Base-by-base conservation (phyloP, 352 stramenopile species). In the Phytophthora sansomeana region DNA sequence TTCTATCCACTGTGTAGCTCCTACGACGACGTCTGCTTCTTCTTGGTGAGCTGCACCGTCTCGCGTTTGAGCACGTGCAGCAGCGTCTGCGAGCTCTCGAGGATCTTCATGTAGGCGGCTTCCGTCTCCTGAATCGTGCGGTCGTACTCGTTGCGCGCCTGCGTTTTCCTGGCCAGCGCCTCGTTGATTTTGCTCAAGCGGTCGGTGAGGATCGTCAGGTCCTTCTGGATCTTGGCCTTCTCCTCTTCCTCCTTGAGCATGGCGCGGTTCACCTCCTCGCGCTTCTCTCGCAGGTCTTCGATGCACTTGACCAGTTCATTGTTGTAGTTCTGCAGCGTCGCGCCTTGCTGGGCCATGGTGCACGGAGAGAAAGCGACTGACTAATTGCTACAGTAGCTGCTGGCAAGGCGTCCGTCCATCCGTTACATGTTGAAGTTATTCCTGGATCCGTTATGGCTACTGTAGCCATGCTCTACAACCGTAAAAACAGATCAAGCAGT, bases 251-350 rank as follows among this genome's bases (percentile, higher is more conserved):
- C 91, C 68, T 97, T 97, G 61, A 97, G 83, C 77, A 98, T 98
- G 36, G 89, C 72, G 17, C 89, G 83, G 67, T 97, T 97, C 57
- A 97, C 87, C 69, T 97, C 90, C 64, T 98, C 91, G 28, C 92
- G 86, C 77, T 96, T 96, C 74, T 97, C 90, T 26, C 91, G 90
- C 46, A 98, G 77, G 63, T 98, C 93, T 63, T 98, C 94, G 63
- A 98, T 98, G 75, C 92, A 98, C 63, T 98, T 98, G 55, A 98
- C 93, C 24, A 98, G 81, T 72, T 98, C 92, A 80, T 98, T 98
- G 78, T 98, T 98, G 83, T 98, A 98, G 78, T 98, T 98, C 75
- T 98, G 91, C 57, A 98, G 85, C 54, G 92, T 97, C 63, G 92
- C 91, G 33, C 93, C 93, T 65, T 98, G 93, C 56, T 97, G 88